Conservation (phyloP, 1,284 basidiomycete species). For the Irpex sp. region DNA sequence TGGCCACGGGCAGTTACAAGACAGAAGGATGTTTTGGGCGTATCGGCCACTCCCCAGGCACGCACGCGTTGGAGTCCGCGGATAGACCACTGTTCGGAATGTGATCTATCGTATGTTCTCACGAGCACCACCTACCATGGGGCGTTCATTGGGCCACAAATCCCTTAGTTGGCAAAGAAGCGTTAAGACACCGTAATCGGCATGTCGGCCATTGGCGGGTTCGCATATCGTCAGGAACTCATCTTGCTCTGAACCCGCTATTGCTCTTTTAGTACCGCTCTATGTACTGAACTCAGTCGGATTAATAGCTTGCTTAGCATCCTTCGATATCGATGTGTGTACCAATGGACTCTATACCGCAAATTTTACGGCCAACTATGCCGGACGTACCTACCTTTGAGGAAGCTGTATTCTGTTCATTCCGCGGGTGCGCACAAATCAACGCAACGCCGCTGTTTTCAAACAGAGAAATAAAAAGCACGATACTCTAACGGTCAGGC, state of each 20-base stretch:
- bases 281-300: background rate
- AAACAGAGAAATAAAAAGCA: background rate
- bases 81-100: background rate
- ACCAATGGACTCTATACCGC: background rate
- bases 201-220: conserved; percentile 10
- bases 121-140: background rate
- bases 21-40: background rate
- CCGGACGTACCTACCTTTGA: background rate
- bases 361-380: background rate
- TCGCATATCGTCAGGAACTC: conserved; percentile 4
- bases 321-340: background rate
- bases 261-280: background rate
- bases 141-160: conserved; percentile 7
- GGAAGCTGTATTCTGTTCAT: background rate
- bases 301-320: background rate
- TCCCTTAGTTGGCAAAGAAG: conserved; percentile 14
- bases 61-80: background rate
- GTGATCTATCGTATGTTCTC: background rate
- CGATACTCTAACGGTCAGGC: background rate
- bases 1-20: too few species aligned
- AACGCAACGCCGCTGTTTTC: background rate
- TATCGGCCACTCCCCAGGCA: conserved; percentile 1
- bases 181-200: conserved; percentile 14
- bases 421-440: background rate
- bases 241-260: background rate